Evolutionary conservation across 768 basidiomycete genomes (phyloP).

Genomic region (Dictyophora rubrovolvata): DNA sequence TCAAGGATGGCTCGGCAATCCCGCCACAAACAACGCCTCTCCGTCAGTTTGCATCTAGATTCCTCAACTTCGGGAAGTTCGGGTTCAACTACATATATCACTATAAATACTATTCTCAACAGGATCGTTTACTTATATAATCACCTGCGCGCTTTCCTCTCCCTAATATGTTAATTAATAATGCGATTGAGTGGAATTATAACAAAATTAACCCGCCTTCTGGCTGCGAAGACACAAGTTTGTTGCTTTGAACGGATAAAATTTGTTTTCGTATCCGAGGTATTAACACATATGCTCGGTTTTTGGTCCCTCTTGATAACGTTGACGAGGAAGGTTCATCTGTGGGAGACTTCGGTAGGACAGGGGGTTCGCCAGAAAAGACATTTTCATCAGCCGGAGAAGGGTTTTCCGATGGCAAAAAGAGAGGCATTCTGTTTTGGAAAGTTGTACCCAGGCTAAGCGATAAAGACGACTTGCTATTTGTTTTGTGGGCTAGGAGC

Average conservation of each 20-base stretch:
- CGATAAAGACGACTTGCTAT: neutral
- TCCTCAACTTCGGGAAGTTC: neutral
- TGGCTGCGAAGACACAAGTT: neutral
- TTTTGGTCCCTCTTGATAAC: neutral
- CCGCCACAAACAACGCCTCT: conserved; percentile 47
- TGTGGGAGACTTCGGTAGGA: neutral
- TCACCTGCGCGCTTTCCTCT: neutral
- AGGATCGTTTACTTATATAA: neutral
- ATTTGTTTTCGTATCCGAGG: neutral
- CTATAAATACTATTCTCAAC: neutral
- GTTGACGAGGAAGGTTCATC: neutral
- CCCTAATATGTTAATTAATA: neutral
- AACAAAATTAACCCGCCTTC: neutral
- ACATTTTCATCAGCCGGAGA: neutral
- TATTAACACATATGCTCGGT: neutral
- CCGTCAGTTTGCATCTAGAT: neutral
- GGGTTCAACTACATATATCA: neutral
- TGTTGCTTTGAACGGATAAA: neutral
- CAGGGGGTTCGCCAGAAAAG: neutral
- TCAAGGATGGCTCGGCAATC: conserved; percentile 47
- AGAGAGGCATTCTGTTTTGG: neutral
- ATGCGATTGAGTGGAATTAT: neutral
- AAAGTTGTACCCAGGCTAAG: neutral
- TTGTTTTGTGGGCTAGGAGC: neutral
- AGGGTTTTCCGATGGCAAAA: conserved; percentile 7